Conservation (phyloP, 257 asterid species). For the Buddleja alternifolia region DNA sequence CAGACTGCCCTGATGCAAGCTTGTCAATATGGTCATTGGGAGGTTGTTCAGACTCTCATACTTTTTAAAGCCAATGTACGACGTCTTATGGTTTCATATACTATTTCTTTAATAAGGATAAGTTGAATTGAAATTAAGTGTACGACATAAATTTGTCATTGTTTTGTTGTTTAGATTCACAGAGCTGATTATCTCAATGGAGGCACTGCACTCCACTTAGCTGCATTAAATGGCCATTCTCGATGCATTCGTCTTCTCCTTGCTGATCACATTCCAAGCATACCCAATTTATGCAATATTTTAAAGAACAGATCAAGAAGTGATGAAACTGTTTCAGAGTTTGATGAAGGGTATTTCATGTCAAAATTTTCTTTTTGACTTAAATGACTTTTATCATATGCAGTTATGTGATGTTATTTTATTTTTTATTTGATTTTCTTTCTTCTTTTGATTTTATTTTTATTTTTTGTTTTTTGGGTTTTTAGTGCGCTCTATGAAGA, state of each 20-base stretch:
- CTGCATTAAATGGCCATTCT: slow-evolving; percentile 85
- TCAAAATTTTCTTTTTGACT: slow-evolving; percentile 5
- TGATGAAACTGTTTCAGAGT: slow-evolving; percentile 48
- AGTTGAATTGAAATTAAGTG: background rate
- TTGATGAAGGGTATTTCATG: slow-evolving; percentile 55
- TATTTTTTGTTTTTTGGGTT: background rate
- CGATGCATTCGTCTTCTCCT: slow-evolving; percentile 80
- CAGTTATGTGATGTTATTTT: background rate
- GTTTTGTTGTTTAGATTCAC: slow-evolving; percentile 56
- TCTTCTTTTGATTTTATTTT: too few relatives aligned
- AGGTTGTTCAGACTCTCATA: slow-evolving; percentile 83
- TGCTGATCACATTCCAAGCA: slow-evolving; percentile 82
- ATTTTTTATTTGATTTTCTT: too few relatives aligned
- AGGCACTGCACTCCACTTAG: slow-evolving; percentile 90
- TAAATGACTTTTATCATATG: background rate
- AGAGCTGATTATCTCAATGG: slow-evolving; percentile 88
- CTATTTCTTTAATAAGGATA: background rate
- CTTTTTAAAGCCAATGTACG: slow-evolving; percentile 83
- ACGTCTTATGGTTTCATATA: slow-evolving; percentile 20
- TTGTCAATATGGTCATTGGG: slow-evolving; percentile 94
- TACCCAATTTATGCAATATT: slow-evolving; percentile 61
- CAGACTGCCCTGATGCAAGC: slow-evolving; percentile 98
- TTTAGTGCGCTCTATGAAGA: slow-evolving; percentile 66
- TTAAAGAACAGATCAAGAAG: slow-evolving; percentile 47
- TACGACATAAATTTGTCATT: slow-evolving; percentile 20